Evolutionary conservation across 495 filamentous ascomycete genomes (phyloP), one percentile per base, ranked within the genome.

Genomic region (Neurospora discreta): DNA sequence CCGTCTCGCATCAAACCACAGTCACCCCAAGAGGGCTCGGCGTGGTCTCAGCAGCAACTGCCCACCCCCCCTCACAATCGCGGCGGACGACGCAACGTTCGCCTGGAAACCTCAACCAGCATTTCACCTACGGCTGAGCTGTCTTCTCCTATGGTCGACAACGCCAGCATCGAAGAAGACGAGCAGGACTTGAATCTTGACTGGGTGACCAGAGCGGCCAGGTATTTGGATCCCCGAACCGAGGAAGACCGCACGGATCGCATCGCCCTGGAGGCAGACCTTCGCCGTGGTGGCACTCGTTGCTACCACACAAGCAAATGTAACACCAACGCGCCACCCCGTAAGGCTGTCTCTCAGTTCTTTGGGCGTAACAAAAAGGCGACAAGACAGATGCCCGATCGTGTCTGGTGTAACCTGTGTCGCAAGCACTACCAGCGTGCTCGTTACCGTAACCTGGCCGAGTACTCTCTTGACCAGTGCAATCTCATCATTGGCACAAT

Each of bases 281-380:
- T 33, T 38, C 36, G 71, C 65, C 71, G 71, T 16, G 39, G 41
- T 15, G 68, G 69, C 60, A 46, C 69, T 42, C 41, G 38, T 10
- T 84, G 82, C 68, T 77, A 82, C 78, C 81, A 81, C 70, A 76
- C 78, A 46, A 69, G 69, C 0, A 75, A 82, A 68, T 89, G 88
- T 74, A 80, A 83, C n/a, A 88, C 87, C 1, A 81, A 80, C 16
- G 84, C 83, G 15, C 81, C 80, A 9, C 80, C 82, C 23, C 87
- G 93, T 41, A 97, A 97, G 77, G 86, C 90, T 9, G 89, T 96
- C 39, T 93, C 91, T 0, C 92, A 97, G 73, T 85, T 94, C 72
- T 95, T 97, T 76, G 93, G 93, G n/a, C 87, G 93, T 15, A 97
- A 97, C 84, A 97, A 97, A 80, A 80, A 82, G 1, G 88, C 86